A percentile compares a stretch with the other conserved stretches of the same genome.
These are phyloP conservation scores for Trypanosoma lewisi DNA, from an alignment of 208 protist species.

Conservation along the genomic window DNA sequence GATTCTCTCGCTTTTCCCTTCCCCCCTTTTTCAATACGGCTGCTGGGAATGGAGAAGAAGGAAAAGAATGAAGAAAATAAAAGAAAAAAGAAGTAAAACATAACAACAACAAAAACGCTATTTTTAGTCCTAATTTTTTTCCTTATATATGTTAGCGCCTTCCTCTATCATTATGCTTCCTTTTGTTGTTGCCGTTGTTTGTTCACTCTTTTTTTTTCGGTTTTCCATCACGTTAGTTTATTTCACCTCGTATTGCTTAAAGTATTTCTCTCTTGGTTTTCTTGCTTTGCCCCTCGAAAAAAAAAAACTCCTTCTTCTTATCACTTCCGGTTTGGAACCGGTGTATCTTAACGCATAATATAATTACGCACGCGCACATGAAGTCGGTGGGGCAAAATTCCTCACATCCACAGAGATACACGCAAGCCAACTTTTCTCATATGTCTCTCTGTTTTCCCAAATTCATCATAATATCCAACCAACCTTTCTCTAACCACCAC, in stretches of 20 bases:
- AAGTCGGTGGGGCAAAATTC: background rate
- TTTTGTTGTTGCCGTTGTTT: too few species aligned
- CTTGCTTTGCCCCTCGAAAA: too few species aligned
- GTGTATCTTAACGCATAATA: background rate
- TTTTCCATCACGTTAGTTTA: background rate
- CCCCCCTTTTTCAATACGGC: background rate
- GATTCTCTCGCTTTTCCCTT: background rate
- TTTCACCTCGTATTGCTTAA: background rate
- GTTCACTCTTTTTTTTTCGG: conserved; percentile 20
- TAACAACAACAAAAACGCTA: background rate
- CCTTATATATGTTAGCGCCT: conserved; percentile 5
- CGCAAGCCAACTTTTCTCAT: background rate
- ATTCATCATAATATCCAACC: conserved; percentile 3
- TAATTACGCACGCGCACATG: background rate
- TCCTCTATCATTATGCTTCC: background rate
- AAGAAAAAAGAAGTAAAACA: conserved; percentile 14
- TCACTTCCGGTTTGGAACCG: too few species aligned
- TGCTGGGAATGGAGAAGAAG: background rate
- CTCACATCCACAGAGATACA: background rate
- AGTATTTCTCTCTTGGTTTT: background rate
- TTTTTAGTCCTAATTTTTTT: conserved; percentile 2
- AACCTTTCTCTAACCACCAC: too few species aligned
- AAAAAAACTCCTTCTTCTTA: background rate
- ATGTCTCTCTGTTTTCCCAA: background rate
- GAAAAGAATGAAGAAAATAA: conserved; percentile 17